Base-by-base conservation (phyloP, 768 basidiomycete species). In the Suillus alpinus region DNA sequence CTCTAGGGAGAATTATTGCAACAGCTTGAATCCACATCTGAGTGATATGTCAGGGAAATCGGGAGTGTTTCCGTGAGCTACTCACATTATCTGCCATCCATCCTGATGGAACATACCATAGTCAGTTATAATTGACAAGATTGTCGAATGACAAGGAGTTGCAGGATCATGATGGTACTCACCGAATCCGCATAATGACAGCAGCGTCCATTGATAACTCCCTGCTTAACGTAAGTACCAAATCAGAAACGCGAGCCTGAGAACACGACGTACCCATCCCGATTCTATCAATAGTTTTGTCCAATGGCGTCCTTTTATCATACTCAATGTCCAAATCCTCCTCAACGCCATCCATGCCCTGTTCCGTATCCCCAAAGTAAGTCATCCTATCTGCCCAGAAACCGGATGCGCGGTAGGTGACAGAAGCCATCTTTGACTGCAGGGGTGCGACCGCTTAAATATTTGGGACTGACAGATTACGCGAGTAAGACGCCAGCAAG, bases 21-120 rank as follows among this genome's bases (percentile, higher is more conserved):
- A 91, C 76, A 13, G 91, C 89, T 81, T 95, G 91, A 58, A 95
- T 85, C 92, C 92, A 95, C 92, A 94, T 94, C 93, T 95, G 71
- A 64, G 62, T 49, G 58, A 62, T 59, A 56, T 58, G 71, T 78
- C 65, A 77, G 68, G 64, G 63, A 56, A 3, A 60, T 56, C 32
- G 50, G 57, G 58, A 37, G 56, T 46, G 29, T 41, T 60, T n/a
- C 29, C 4, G 34, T 8, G 56, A 50, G 51, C 10, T 5, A 67
- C 81, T 69, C 70, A 94, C 93, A 73, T 95, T 95, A 75, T 96
- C 94, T 58, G 94, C 93, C 82, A 93, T 80, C 94, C 94, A 96
- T 34, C 94, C 94, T 92, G 67, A 46, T 65, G 60, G 37, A 26
- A 59, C 13, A 40, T 46, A 37, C 39, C 51, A 20, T 49, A 43